phyloP scores from a whole-genome alignment of 1,139 yeast species.

The Geotrichum carabidarum region DNA sequence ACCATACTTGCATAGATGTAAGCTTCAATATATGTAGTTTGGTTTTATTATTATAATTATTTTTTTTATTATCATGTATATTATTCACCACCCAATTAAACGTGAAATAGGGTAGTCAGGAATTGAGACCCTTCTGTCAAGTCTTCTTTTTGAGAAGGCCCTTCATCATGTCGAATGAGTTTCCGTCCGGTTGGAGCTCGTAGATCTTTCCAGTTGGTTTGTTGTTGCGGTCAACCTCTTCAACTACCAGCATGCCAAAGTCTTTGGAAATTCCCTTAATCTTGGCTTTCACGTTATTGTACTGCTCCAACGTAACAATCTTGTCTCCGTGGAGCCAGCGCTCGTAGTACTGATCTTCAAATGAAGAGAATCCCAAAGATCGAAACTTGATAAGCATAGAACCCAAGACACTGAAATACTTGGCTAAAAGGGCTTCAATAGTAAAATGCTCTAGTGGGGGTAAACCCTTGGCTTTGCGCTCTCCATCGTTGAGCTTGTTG shows the following conservation, averaged over 20 bases:
- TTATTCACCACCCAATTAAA: neutral
- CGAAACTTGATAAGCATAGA: conserved; percentile 55
- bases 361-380: conserved; percentile 60
- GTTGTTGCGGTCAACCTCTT: conserved; percentile 47
- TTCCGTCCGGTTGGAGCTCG: conserved; percentile 93
- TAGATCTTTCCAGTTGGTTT: conserved; percentile 47
- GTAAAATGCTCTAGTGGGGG: conserved; percentile 35
- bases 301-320: conserved; percentile 46
- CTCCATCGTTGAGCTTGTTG: conserved; percentile 45
- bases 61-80: neutral
- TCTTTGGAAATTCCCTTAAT: conserved; percentile 79
- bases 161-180: conserved; percentile 89
- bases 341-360: conserved; percentile 68
- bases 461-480: conserved; percentile 43
- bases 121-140: neutral
- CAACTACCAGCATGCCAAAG: conserved; percentile 75
- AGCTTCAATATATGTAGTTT: neutral
- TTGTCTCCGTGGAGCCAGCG: conserved; percentile 84
- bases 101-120: neutral
- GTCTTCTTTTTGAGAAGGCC: conserved; percentile 62
- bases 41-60: neutral
- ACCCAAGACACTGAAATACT: conserved; percentile 61
- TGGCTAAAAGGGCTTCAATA: conserved; percentile 66
- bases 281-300: conserved; percentile 52
- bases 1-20: conserved; percentile 13